A percentile compares a stretch with the other conserved stretches of the same genome.
These are phyloP conservation scores for Talaromyces sp. DNA, from an alignment of 2,329 filamentous ascomycete species.

Conservation along the genomic window DNA sequence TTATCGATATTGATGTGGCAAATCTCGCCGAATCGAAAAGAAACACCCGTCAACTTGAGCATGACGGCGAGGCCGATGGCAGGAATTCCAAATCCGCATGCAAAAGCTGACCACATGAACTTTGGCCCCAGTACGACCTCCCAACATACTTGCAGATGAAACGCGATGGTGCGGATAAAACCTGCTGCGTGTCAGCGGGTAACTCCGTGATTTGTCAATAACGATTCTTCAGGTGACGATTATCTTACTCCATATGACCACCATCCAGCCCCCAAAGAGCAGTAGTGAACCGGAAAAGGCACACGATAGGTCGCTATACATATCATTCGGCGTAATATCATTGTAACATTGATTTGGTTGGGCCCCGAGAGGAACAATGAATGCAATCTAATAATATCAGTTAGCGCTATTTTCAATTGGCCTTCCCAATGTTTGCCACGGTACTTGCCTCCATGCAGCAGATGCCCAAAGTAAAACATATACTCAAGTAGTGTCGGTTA, in stretches of 20 bases:
- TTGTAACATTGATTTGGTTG: constrained; percentile 83
- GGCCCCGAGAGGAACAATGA: constrained; percentile 82
- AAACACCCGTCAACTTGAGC: constrained; percentile 84
- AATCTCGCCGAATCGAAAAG: constrained; percentile 85
- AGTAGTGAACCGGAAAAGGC: constrained; percentile 86
- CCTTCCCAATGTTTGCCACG: background rate
- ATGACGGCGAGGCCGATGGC: constrained; percentile 73
- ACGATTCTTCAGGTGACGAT: background rate
- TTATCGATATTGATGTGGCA: constrained; percentile 94
- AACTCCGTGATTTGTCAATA: background rate
- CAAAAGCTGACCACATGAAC: constrained; percentile 86
- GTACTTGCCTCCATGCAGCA: constrained; percentile 74
- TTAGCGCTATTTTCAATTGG: constrained; percentile 12
- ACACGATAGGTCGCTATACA: constrained; percentile 79
- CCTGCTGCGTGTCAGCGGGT: background rate
- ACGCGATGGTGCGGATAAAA: constrained; percentile 83
- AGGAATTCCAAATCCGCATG: constrained; percentile 81
- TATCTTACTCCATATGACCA: constrained; percentile 71
- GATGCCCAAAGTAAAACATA: constrained; percentile 77
- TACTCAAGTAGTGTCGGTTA: constrained; percentile 87
- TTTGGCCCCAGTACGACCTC: constrained; percentile 82
- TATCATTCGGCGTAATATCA: constrained; percentile 88
- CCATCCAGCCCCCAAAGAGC: constrained; percentile 81
- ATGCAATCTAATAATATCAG: constrained; percentile 66
- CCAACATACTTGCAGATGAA: constrained; percentile 98